phyloP scores from a whole-genome alignment of 2,329 filamentous ascomycete genomes.

The Chaetomium sp. region DNA sequence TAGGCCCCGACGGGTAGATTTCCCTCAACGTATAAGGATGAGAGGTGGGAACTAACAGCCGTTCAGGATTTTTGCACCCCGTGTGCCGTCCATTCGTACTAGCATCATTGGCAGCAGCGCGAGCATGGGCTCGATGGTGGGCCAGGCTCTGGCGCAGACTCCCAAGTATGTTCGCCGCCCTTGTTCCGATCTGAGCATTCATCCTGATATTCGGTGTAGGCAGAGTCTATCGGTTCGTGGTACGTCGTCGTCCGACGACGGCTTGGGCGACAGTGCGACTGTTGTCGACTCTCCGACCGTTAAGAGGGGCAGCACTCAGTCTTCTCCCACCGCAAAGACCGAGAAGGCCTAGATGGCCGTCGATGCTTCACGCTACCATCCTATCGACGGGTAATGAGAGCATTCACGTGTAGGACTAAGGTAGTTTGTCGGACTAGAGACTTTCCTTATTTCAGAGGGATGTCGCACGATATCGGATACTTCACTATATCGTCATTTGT shows the following conservation, averaged over 20 bases:
- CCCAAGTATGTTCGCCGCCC: slow-evolving; percentile 20
- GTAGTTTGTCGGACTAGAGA: slow-evolving; percentile 11
- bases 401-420: slow-evolving; percentile 3
- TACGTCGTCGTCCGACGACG: slow-evolving; percentile 40
- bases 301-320: slow-evolving; percentile 40
- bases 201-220: slow-evolving; percentile 26
- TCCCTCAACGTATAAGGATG: neutral
- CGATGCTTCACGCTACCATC: slow-evolving; percentile 19
- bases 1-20: slow-evolving; percentile 23
- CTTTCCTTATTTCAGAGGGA: slow-evolving; percentile 18
- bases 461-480: slow-evolving; percentile 19
- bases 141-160: slow-evolving; percentile 15
- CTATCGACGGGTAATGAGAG: slow-evolving; percentile 20
- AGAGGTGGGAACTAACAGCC: slow-evolving; percentile 2
- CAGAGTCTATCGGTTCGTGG: slow-evolving; percentile 36
- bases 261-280: slow-evolving; percentile 46
- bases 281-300: slow-evolving; percentile 43
- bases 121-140: slow-evolving; percentile 10
- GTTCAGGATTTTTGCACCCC: slow-evolving; percentile 20
- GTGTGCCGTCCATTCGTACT: slow-evolving; percentile 16
- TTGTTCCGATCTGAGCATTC: neutral
- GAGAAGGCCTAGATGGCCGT: slow-evolving; percentile 31
- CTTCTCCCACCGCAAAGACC: slow-evolving; percentile 44
- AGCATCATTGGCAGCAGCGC: slow-evolving; percentile 9
- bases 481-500: slow-evolving; percentile 23